phyloP scores from a whole-genome alignment of 192 early-diverging fungal species.

The Piromyces sp. region DNA sequence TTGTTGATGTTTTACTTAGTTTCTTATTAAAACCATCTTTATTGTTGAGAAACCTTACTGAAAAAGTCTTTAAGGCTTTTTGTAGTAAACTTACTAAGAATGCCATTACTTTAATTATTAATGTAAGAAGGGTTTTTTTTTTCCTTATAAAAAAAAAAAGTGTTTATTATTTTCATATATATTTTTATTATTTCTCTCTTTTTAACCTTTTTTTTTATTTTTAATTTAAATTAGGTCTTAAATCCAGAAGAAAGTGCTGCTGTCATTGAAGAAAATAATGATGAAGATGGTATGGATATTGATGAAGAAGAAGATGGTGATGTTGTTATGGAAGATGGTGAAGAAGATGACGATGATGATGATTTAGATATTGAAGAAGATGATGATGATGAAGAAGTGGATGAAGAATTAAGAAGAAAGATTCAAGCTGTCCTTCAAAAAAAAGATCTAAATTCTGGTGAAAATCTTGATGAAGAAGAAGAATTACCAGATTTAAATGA shows the following conservation, averaged over 20 bases:
- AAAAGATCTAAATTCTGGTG: constrained; percentile 28
- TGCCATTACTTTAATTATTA: constrained; percentile 54
- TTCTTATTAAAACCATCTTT: constrained; percentile 71
- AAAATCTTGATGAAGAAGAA: constrained; percentile 26
- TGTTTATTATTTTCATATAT: too few relatives aligned
- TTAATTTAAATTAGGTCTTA: not conserved
- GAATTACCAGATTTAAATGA: constrained; percentile 32
- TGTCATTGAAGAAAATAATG: constrained; percentile 14
- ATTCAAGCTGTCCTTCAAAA: constrained; percentile 29
- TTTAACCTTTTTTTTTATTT: too few relatives aligned
- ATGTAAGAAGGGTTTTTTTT: too few relatives aligned
- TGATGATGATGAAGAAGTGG: constrained; percentile 35
- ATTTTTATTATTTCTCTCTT: too few relatives aligned
- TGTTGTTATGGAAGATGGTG: constrained; percentile 20
- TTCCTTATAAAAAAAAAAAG: too few relatives aligned
- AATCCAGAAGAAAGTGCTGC: constrained; percentile 4
- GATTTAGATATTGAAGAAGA: constrained; percentile 23
- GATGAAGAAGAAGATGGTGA: constrained; percentile 18
- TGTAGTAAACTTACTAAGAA: constrained; percentile 52
- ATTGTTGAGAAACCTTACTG: constrained; percentile 51
- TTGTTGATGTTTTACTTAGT: constrained; percentile 77
- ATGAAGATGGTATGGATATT: constrained; percentile 20
- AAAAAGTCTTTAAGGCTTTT: constrained; percentile 74
- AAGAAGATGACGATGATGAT: constrained; percentile 23
- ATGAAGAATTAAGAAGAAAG: constrained; percentile 61